Conservation (phyloP, 1,139 yeast genomes). For the Scheffersomyces insectosa region DNA sequence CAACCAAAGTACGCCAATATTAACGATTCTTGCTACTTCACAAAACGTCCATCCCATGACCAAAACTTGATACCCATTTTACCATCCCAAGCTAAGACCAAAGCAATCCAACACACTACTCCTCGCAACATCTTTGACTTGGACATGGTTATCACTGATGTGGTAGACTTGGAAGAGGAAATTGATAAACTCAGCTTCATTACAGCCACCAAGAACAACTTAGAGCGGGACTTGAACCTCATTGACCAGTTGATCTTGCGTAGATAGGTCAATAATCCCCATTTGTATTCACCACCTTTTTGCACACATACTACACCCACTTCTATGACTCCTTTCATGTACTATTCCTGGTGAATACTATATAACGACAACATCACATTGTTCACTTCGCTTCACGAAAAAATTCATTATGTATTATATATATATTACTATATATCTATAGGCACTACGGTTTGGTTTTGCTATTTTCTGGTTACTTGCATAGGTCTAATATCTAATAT, state of each 20-base stretch:
- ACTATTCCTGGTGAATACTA: not conserved
- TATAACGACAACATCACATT: not conserved
- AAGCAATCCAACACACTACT: not conserved
- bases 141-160: not conserved
- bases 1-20: constrained; percentile 1
- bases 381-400: not conserved
- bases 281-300: too few species aligned
- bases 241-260: constrained; percentile 22
- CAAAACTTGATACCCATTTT: constrained; percentile 7
- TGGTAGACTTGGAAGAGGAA: constrained; percentile 11
- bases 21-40: constrained; percentile 1
- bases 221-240: constrained; percentile 22
- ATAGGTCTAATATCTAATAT: not conserved
- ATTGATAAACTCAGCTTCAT: constrained; percentile 4
- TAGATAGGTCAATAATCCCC: constrained; percentile 1
- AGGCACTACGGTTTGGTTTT: constrained; percentile 1
- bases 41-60: not conserved
- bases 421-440: not conserved
- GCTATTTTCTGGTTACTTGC: not conserved
- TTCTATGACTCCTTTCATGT: too few species aligned
- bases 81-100: constrained; percentile 6
- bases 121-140: constrained; percentile 6
- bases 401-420: not conserved
- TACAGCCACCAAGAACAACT: constrained; percentile 8
- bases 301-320: not conserved